Evolutionary conservation across 148 eudicot genomes (phyloP).

Genomic region (Rhododendron griersonianum): DNA sequence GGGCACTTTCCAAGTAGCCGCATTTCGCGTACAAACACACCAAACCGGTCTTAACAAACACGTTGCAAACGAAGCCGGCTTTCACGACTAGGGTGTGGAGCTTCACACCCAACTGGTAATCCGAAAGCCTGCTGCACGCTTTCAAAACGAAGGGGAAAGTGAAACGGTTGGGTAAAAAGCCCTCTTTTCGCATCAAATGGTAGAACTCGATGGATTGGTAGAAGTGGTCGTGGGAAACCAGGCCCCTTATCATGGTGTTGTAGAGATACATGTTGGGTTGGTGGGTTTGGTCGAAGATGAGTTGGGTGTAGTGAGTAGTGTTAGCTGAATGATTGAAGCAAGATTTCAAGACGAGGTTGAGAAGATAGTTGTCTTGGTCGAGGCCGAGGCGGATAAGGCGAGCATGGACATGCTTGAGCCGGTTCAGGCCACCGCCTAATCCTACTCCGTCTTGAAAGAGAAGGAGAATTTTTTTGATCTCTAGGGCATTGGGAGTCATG

Average conservation of each 20-base stretch:
- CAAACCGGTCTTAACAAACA: conserved; percentile 13
- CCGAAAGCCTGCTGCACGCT: conserved; percentile 2
- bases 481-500: conserved; percentile 5
- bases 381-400: conserved; percentile 7
- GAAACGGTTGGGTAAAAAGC: conserved; percentile 9
- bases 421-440: neutral
- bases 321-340: neutral
- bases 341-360: conserved; percentile 1
- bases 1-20: conserved; percentile 1
- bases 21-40: conserved; percentile 10
- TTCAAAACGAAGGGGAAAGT: conserved; percentile 11
- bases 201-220: conserved; percentile 1
- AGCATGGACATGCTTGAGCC: conserved; percentile 8
- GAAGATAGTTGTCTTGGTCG: conserved; percentile 11
- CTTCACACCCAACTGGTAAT: neutral
- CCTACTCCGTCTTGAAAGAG: neutral
- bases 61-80: neutral
- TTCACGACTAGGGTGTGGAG: conserved; percentile 1
- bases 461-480: conserved; percentile 1
- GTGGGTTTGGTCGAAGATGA: neutral
- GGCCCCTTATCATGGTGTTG: conserved; percentile 7
- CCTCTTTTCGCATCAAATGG: neutral
- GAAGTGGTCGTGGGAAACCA: neutral
- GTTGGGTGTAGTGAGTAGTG: neutral
- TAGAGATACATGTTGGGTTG: conserved; percentile 1